Evolutionary conservation across 2,329 filamentous ascomycete species (phyloP), one percentile per base, ranked within the genome.

Genomic region (Trichoderma citrinoviride): DNA sequence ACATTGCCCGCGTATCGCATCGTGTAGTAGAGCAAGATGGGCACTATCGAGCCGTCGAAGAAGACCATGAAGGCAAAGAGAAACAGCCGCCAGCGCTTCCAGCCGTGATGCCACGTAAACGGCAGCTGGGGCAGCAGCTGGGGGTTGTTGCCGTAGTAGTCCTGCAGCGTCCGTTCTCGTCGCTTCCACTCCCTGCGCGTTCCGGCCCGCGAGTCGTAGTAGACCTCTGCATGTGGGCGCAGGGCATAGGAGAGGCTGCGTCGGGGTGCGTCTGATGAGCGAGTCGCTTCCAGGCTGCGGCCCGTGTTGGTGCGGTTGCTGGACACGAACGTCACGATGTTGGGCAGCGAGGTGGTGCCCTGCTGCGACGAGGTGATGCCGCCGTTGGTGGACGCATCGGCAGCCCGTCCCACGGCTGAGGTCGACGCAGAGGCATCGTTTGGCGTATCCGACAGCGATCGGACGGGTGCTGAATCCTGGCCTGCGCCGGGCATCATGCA

Each of bases 21-120:
- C 21, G 79, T 79, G 67, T 84, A 85, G 75, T 82, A 85, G 5
- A 85, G 73, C 1, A 81, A 73, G 65, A 85, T 82, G 21, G 83
- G 83, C 21, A 85, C 65, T 8, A 71, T 74, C 8, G 76, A 78
- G 29, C 75, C 77, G 44, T 79, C 77, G 33, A 84, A 71, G 64
- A 84, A 78, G 63, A 84, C 75, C 25, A 84, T 71, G 63, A 85
- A 78, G 44, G 77, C 77, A 62, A 83, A 79, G 10, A 83, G 66
- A 67, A 80, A 79, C 15, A 84, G 79, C 61, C 79, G 80, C 74
- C 72, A 79, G 21, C 77, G 76, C 50, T 73, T 73, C 64, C 73
- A 72, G 44, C 77, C 77, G 66, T 79, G 77, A 53, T 78, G 77
- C 77, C 77, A 79, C 2, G 77, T 77, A 53, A 79, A 79, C 4